Base-by-base conservation (phyloP, 371 early-diverging fungal species). In the Batkoa obscura region DNA sequence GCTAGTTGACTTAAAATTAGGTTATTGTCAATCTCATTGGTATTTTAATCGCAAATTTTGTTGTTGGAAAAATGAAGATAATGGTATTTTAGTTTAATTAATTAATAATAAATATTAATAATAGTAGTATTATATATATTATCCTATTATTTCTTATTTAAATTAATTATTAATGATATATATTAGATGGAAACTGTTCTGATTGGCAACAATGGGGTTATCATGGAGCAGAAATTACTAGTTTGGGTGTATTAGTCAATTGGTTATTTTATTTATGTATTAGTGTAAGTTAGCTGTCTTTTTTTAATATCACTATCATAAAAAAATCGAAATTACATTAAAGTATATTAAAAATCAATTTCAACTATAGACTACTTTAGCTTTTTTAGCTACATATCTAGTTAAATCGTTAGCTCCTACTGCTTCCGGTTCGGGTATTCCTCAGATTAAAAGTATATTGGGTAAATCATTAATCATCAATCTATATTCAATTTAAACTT, bases 11-110 rank as follows among this genome's bases (percentile, higher is more conserved):
- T 68, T 86, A 43, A 88, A 91, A 60, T 50, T 80, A 2, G 97
- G 97, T 0, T 85, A 82, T 62, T 96, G 97, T 62, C 66, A 69
- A 2, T 77, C 67, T n/a, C 84, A 76, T 0, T 94, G 92, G 84
- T 95, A 92, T 83, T 66, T 95, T 43, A 91, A 87, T 65, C 80
- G 84, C 62, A 87, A 90, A 66, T 95, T 94, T 68, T 95, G 96
- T 67, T 95, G 96, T 64, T 92, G 90, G 90, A 79, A 81, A 55
- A 71, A 79, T 9, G 78, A 72, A 64, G 65, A 69, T 37, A 63
- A 69, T 64, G 71, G 75, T 76, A 61, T 43, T 56, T 57, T 8
- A 23, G 23, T 23, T 23, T 39, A 10, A 23, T 23, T 23, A 23
- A 23, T 23, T 23, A 23, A 23, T 23, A 23, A 23, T 23, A 23